These are phyloP conservation scores for Cytospora paraplurivora DNA, from an alignment of 2,329 filamentous ascomycete genomes.

Conservation along the genomic window DNA sequence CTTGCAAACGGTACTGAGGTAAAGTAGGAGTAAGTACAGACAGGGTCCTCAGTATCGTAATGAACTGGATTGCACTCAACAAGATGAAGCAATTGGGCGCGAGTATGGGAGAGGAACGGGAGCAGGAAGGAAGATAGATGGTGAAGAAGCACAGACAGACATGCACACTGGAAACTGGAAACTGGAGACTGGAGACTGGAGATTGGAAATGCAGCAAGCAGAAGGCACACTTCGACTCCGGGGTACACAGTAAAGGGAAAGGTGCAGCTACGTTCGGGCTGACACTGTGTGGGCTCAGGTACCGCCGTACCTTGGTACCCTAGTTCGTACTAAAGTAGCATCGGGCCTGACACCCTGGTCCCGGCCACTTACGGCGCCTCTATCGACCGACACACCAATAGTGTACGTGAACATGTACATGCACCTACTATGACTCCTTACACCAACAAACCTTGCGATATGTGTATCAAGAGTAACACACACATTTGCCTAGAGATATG, in stretches of 20 bases:
- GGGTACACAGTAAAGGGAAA: background rate
- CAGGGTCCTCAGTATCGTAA: background rate
- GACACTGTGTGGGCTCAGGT: slow-evolving; percentile 19
- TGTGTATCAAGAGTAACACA: too few species aligned
- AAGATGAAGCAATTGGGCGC: slow-evolving; percentile 17
- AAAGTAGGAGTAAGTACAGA: background rate
- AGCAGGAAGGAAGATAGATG: slow-evolving; percentile 14
- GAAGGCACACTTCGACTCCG: background rate
- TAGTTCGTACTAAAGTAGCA: slow-evolving; percentile 1
- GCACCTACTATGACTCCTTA: too few species aligned
- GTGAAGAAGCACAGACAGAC: slow-evolving; percentile 21
- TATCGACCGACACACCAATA: background rate
- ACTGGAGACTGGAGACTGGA: background rate
- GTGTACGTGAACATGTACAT: too few species aligned
- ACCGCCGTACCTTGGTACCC: slow-evolving; percentile 5
- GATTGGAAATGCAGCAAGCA: background rate
- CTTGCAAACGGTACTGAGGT: background rate
- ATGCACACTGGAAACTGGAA: background rate
- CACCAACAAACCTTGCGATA: too few species aligned
- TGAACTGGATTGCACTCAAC: background rate
- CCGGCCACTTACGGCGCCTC: slow-evolving; percentile 16
- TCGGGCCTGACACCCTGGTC: slow-evolving; percentile 13
- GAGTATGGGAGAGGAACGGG: background rate
- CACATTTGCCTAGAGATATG: too few species aligned
- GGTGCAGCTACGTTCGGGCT: background rate